These are phyloP conservation scores for Camellia oleifera DNA, from an alignment of 179 eudicot species.

Conservation along the genomic window DNA sequence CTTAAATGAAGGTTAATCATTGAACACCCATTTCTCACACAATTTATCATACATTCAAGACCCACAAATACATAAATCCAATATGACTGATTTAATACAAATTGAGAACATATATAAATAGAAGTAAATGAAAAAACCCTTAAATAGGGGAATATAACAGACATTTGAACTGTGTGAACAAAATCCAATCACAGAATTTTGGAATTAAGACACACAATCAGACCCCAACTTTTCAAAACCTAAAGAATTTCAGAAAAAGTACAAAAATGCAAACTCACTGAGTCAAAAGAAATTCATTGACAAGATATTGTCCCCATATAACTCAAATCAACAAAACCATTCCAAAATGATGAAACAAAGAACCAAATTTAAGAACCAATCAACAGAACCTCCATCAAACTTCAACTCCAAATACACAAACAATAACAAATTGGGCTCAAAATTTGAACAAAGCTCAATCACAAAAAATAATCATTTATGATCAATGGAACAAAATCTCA, in stretches of 20 bases:
- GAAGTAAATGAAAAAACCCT: not conserved
- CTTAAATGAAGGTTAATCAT: no score
- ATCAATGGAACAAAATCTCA: not conserved
- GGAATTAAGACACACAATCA: conserved; percentile 7
- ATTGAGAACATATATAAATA: not conserved
- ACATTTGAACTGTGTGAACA: not conserved
- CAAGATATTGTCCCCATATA: not conserved
- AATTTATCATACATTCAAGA: no score
- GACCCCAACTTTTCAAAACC: not conserved
- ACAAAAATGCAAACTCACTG: not conserved
- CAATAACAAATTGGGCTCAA: conserved; percentile 5
- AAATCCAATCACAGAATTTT: not conserved
- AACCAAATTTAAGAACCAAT: no score
- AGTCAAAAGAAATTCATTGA: not conserved
- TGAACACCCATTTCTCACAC: no score
- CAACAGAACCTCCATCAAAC: not conserved
- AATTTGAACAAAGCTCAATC: not conserved
- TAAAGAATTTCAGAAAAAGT: not conserved
- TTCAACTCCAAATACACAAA: no score
- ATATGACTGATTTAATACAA: not conserved
- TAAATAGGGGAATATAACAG: not conserved
- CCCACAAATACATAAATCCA: no score
- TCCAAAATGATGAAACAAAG: not conserved
- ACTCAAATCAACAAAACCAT: conserved; percentile 1
- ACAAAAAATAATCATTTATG: not conserved